Conservation (phyloP, 345 rosid species). For the Salix exigua region DNA sequence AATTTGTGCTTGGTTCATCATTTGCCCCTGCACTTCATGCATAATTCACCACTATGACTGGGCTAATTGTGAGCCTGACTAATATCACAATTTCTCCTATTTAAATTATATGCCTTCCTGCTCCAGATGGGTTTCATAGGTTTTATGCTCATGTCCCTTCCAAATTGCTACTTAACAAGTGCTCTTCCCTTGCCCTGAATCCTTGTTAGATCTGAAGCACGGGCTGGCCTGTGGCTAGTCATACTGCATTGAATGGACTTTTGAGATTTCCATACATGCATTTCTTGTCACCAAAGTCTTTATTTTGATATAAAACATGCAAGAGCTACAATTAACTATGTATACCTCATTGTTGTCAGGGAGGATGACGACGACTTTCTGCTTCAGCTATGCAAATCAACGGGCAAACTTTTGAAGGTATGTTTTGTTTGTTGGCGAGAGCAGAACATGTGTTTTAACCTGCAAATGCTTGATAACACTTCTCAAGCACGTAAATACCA, state of each 20-base stretch:
- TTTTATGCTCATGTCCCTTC: background rate
- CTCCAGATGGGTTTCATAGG: background rate
- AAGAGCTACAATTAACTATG: too few relatives aligned
- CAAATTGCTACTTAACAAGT: background rate
- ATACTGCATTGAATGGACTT: background rate
- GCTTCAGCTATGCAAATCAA: conserved; percentile 69
- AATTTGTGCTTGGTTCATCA: too few relatives aligned
- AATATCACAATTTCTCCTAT: too few relatives aligned
- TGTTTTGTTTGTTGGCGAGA: conserved; percentile 1
- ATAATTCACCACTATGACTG: too few relatives aligned
- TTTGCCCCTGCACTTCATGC: too few relatives aligned
- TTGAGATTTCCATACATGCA: too few relatives aligned
- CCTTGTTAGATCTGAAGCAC: background rate
- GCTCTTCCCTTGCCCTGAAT: background rate
- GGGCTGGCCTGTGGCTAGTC: background rate
- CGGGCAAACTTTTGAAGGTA: conserved; percentile 86
- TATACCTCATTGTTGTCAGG: conserved; percentile 39
- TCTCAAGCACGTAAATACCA: too few relatives aligned
- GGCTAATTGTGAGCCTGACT: too few relatives aligned
- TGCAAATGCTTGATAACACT: background rate
- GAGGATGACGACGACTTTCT: conserved; percentile 78
- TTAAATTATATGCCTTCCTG: background rate
- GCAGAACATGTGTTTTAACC: background rate
- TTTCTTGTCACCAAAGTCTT: background rate
- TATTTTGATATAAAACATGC: too few relatives aligned